Evolutionary conservation across 371 early-diverging fungal genomes (phyloP).

Genomic region (Dipsacomyces acuminosporus): DNA sequence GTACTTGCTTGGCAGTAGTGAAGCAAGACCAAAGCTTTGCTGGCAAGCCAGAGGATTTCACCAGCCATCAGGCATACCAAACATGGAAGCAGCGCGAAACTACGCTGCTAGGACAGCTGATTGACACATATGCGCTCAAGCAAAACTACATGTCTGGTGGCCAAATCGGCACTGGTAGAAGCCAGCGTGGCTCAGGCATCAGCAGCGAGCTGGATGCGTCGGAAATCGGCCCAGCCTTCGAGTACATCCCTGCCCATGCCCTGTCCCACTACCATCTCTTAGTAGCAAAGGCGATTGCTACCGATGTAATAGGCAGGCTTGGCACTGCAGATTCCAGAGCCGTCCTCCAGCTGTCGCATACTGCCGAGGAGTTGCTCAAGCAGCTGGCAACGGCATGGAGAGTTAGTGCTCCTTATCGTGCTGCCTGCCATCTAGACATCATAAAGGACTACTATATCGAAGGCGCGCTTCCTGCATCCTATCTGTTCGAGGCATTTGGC

Average conservation of each 20-base stretch:
- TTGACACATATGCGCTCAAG: constrained; percentile 35
- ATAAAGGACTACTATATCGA: constrained; percentile 52
- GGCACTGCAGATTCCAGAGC: constrained; percentile 3
- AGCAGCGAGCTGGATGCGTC: constrained; percentile 22
- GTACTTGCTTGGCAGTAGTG: constrained; percentile 38
- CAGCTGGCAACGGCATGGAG: constrained; percentile 70
- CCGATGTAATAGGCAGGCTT: constrained; percentile 25
- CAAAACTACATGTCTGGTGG: constrained; percentile 41
- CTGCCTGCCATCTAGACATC: constrained; percentile 60
- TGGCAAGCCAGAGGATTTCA: constrained; percentile 35
- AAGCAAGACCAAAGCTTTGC: constrained; percentile 44
- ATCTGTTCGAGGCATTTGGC: constrained; percentile 51
- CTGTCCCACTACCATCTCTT: constrained; percentile 24
- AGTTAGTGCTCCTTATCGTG: constrained; percentile 59
- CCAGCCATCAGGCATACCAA: constrained; percentile 30
- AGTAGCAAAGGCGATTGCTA: constrained; percentile 20
- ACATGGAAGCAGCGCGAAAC: constrained; percentile 47
- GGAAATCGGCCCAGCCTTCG: constrained; percentile 33
- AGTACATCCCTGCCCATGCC: constrained; percentile 42
- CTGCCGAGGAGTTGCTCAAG: constrained; percentile 59
- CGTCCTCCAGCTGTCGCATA: constrained; percentile 49
- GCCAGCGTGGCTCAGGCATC: constrained; percentile 29
- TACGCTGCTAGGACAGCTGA: constrained; percentile 41
- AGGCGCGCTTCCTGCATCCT: constrained; percentile 46
- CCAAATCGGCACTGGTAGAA: constrained; percentile 23